Conservation (phyloP, 1,284 basidiomycete species). For the Trichosporon ovoides region DNA sequence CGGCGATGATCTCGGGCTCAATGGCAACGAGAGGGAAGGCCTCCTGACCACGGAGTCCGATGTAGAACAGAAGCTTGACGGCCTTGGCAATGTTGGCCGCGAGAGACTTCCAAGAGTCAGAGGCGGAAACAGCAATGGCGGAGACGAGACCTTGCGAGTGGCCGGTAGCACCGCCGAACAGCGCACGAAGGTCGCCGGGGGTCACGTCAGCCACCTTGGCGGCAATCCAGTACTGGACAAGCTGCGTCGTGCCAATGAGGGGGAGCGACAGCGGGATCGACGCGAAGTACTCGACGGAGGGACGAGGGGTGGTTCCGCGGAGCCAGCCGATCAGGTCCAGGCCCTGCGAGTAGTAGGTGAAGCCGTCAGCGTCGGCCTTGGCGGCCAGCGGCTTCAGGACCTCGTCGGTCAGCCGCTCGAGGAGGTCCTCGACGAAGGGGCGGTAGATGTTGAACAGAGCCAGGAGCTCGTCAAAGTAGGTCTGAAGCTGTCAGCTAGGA, state of each 20-base stretch:
- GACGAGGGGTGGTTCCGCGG: slow-evolving; percentile 62
- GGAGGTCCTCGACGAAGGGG: slow-evolving; percentile 70
- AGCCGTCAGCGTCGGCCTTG: slow-evolving; percentile 56
- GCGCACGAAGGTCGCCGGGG: slow-evolving; percentile 71
- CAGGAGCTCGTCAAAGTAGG: slow-evolving; percentile 95
- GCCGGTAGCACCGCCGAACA: slow-evolving; percentile 81
- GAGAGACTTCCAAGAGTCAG: slow-evolving; percentile 68
- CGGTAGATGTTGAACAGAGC: slow-evolving; percentile 83
- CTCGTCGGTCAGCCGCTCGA: slow-evolving; percentile 60
- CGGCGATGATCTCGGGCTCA: slow-evolving; percentile 79
- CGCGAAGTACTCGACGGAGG: slow-evolving; percentile 80
- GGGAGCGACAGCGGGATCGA: slow-evolving; percentile 93
- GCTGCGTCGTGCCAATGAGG: slow-evolving; percentile 91
- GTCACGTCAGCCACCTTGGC: slow-evolving; percentile 68
- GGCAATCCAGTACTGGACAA: slow-evolving; percentile 82
- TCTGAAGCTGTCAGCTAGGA: slow-evolving; percentile 44
- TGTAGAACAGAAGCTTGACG: slow-evolving; percentile 85
- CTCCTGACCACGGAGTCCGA: slow-evolving; percentile 86
- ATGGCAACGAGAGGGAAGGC: slow-evolving; percentile 90
- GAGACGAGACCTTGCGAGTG: slow-evolving; percentile 96
- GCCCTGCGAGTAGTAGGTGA: slow-evolving; percentile 71
- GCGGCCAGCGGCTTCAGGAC: slow-evolving; percentile 68
- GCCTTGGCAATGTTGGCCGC: slow-evolving; percentile 73
- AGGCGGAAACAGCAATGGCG: slow-evolving; percentile 79
- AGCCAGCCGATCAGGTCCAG: slow-evolving; percentile 84